Evolutionary conservation across 129 eudicot species (phyloP).

Genomic region (Tagetes erecta): DNA sequence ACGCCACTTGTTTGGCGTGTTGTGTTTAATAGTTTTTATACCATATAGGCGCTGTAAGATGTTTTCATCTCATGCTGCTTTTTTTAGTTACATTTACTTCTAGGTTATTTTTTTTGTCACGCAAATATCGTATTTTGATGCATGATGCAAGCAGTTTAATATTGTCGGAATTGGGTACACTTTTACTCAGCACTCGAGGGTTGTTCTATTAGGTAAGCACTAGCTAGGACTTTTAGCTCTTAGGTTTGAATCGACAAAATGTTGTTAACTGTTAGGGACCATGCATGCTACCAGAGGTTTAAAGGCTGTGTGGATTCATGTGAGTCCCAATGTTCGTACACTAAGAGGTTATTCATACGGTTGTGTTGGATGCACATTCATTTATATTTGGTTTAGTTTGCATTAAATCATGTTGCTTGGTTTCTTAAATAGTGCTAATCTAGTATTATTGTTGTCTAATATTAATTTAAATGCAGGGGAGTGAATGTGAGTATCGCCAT

Average conservation of each 20-base stretch:
- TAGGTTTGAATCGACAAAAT: neutral
- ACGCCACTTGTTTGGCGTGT: neutral
- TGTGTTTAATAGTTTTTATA: neutral
- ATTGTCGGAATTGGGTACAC: neutral
- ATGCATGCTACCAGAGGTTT: neutral
- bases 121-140: neutral
- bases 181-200: neutral
- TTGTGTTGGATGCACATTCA: neutral
- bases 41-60: neutral
- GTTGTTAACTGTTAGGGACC: neutral
- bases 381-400: neutral
- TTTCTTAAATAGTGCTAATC: slow-evolving; percentile 9
- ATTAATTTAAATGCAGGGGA: slow-evolving; percentile 66
- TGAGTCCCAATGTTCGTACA: neutral
- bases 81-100: slow-evolving; percentile 3
- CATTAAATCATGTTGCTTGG: neutral
- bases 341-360: neutral
- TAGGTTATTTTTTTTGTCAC: neutral
- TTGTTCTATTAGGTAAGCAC: neutral
- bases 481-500: slow-evolving; percentile 93
- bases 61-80: neutral
- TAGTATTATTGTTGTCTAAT: neutral
- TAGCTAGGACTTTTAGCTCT: neutral
- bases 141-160: neutral
- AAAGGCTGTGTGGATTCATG: neutral